Evolutionary conservation across 2,329 filamentous ascomycete species (phyloP), one percentile per base, ranked within the genome.

Genomic region (Zymoseptoria passerinii): DNA sequence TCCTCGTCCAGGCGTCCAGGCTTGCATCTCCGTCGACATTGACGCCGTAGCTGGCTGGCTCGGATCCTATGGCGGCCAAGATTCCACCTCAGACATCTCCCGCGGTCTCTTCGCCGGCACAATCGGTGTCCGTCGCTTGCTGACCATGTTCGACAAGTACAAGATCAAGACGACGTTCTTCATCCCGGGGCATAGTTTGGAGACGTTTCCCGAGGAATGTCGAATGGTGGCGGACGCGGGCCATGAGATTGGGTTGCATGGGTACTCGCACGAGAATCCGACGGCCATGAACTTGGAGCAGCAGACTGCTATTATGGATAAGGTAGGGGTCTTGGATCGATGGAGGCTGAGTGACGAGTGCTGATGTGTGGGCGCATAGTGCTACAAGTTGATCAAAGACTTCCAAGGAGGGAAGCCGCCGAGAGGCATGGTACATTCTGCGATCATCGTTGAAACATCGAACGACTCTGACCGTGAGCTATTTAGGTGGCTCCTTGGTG

Each of bases 401-500:
- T 87, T 92, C 66, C 82, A 81, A 48, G 71, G 62, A n/a, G 85
- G 88, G 5, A 89, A 89, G 72, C 85, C 84, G 0, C 88, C 88
- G 0, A 77, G 86, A 0, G 88, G 88, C 0, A 85, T 81, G 48
- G 87, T 44, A 44, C 7, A 13, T 44, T n/a, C 16, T 40, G 9
- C 35, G 1, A 13, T 40, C 35, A 2, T 16, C 13, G 28, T n/a
- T n/a, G n/a, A n/a, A n/a, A n/a, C n/a, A n/a, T n/a, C n/a, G n/a
- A n/a, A n/a, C n/a, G n/a, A n/a, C n/a, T n/a, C n/a, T n/a, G n/a
- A n/a, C n/a, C n/a, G n/a, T n/a, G n/a, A n/a, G n/a, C n/a, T n/a
- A n/a, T n/a, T n/a, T n/a, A n/a, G n/a, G n/a, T 90, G 0, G 87
- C 87, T 0, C 88, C 88, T 0, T 91, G 83, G 80, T 91, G 87